Evolutionary conservation across 2,329 filamentous ascomycete genomes (phyloP).

Genomic region (Phyllosticta citriasiana): DNA sequence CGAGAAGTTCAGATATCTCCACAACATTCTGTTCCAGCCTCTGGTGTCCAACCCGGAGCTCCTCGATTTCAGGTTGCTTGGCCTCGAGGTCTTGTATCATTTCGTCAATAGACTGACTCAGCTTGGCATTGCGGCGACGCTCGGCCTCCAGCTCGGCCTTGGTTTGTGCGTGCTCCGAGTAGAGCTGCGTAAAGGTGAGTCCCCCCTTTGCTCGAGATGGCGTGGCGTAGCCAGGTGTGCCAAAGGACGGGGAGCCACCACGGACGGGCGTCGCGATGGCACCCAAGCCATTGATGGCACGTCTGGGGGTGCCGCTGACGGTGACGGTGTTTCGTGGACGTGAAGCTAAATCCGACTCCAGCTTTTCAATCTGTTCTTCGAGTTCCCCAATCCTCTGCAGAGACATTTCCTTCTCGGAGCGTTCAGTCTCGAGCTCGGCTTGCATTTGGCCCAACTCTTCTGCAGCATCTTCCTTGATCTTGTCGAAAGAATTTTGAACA

Average conservation of each 20-base stretch:
- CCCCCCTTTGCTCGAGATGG: conserved; percentile 44
- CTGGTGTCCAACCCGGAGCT: conserved; percentile 71
- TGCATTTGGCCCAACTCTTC: conserved; percentile 42
- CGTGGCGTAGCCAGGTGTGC: conserved; percentile 38
- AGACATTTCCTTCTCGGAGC: conserved; percentile 50
- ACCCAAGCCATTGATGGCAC: conserved; percentile 37
- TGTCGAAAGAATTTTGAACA: conserved; percentile 53
- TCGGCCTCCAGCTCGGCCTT: conserved; percentile 67
- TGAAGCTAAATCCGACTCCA: conserved; percentile 45
- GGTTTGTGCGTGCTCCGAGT: conserved; percentile 50
- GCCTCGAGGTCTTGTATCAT: conserved; percentile 78
- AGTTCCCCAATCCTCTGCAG: conserved; percentile 56
- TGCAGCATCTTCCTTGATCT: conserved; percentile 57
- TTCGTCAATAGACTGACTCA: conserved; percentile 70
- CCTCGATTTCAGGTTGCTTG: conserved; percentile 78
- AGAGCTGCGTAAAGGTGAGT: conserved; percentile 53
- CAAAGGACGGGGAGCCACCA: conserved; percentile 39
- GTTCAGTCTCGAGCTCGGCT: conserved; percentile 41
- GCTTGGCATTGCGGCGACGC: conserved; percentile 61
- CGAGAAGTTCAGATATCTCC: conserved; percentile 67
- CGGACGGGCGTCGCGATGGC: conserved; percentile 40
- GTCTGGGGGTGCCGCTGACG: conserved; percentile 43
- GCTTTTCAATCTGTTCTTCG: conserved; percentile 51
- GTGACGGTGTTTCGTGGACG: conserved; percentile 26
- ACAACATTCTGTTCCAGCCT: conserved; percentile 70